Conservation (phyloP, 2,329 filamentous ascomycete species). For the Aspergillus quadricinctus region DNA sequence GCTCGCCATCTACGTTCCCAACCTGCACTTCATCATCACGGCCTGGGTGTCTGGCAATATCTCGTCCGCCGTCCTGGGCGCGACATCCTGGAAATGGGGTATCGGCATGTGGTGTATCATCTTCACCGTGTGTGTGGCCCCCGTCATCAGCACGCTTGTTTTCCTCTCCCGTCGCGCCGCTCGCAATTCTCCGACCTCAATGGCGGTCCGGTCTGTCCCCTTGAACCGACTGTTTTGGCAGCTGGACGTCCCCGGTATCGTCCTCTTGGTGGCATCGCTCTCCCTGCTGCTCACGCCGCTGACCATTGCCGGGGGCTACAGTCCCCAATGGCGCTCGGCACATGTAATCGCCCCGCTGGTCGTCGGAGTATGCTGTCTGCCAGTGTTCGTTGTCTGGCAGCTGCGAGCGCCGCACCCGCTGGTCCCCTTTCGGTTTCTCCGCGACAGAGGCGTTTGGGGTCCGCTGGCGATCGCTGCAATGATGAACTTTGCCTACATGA, state of each 20-base stretch:
- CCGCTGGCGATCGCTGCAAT: background rate
- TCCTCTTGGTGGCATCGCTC: background rate
- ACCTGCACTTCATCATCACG: background rate
- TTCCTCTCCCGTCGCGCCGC: background rate
- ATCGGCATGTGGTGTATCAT: conserved; percentile 1
- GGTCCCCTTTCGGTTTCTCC: background rate
- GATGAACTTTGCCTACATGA: background rate
- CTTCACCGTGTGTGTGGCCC: background rate
- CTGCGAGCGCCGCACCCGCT: background rate
- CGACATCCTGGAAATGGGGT: background rate
- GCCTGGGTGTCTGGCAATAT: background rate
- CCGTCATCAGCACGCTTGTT: background rate
- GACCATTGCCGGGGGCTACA: background rate
- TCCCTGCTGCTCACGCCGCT: background rate
- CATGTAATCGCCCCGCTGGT: background rate
- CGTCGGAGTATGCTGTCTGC: background rate
- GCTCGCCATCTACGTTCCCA: background rate
- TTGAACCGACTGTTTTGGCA: background rate
- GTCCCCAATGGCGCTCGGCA: background rate
- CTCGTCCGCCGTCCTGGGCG: background rate
- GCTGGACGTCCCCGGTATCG: background rate
- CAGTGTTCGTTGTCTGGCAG: background rate
- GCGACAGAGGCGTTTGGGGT: background rate
- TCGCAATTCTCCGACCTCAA: background rate
- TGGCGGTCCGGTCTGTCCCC: background rate